Evolutionary conservation across 2,329 filamentous ascomycete genomes (phyloP).

Genomic region (Coniochaeta prunicola): DNA sequence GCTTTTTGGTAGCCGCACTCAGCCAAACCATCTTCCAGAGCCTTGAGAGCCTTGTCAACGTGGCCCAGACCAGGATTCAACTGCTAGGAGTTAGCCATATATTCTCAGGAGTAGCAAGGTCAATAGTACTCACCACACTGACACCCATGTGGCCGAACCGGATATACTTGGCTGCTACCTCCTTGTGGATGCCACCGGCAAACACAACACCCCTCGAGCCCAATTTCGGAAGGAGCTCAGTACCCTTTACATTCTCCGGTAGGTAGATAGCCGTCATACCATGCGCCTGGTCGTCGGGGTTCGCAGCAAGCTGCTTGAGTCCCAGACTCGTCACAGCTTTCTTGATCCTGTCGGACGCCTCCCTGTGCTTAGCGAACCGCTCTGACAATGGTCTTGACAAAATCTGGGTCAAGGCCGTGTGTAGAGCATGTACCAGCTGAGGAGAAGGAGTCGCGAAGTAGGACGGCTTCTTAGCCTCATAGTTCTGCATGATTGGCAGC

Average conservation of each 20-base stretch:
- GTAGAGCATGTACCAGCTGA: constrained; percentile 85
- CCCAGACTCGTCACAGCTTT: constrained; percentile 72
- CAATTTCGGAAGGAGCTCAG: constrained; percentile 79
- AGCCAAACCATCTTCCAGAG: constrained; percentile 64
- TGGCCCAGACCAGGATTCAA: constrained; percentile 73
- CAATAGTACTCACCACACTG: constrained; percentile 55
- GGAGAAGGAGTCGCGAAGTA: constrained; percentile 97
- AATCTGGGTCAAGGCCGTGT: constrained; percentile 84
- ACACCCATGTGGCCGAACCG: constrained; percentile 98
- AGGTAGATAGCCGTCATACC: constrained; percentile 98
- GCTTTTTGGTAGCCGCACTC: constrained; percentile 62
- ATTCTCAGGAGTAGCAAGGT: neutral
- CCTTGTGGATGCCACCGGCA: constrained; percentile 91
- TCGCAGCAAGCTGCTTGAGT: constrained; percentile 76
- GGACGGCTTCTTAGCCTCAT: constrained; percentile 93
- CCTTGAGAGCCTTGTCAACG: constrained; percentile 75
- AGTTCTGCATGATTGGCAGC: constrained; percentile 98
- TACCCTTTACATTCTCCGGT: constrained; percentile 71
- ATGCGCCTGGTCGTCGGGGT: constrained; percentile 87
- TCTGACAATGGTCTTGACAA: constrained; percentile 71
- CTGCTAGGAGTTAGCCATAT: constrained; percentile 25
- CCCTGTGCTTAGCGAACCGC: constrained; percentile 75
- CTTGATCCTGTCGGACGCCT: constrained; percentile 80
- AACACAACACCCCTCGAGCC: constrained; percentile 86
- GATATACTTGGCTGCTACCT: constrained; percentile 88